Base-by-base conservation (phyloP, 768 basidiomycete genomes). In the Roridomyces roridus region DNA sequence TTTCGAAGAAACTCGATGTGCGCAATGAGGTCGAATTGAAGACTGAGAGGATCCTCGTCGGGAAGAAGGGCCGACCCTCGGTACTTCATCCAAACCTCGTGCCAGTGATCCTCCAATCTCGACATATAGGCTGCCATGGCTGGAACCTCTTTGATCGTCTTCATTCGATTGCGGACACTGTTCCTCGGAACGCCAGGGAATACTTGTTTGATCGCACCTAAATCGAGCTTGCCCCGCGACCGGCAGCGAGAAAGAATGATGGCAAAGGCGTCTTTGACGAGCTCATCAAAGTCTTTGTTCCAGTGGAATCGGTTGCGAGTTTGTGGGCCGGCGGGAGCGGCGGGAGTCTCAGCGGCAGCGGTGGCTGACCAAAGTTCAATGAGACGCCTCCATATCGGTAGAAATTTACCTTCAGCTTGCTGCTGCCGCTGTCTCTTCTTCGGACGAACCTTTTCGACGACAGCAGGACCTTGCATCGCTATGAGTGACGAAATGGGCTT, bases 271-370 rank as follows among this genome's bases (percentile, higher is more conserved):
- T 98, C 96, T 50, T 89, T 84, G 23, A 89, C 88, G 35, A 95
- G 81, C 57, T 98, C 96, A 52, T 98, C 94, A 52, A 88, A 93
- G 46, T 96, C 92, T 36, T 81, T 72, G 51, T 84, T 92, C 94
- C 94, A 98, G 44, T 85, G 84, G 68, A 94, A 93, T 51, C 88
- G 80, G 44, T 86, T 82, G 17, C 91, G 81, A 48, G 88, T 78
- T n/a, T n/a, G n/a, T n/a, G n/a, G n/a, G n/a, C n/a, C n/a, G 41
- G 65, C 62, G 15, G 65, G 49, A 21, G 65, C 65, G 36, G 54
- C 65, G 43, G 67, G 68, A 15, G 31, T 34, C 31, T 34, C 31
- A 3, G 31, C 31, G 31, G 31, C 31, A 8, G 15, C 31, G 11
- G n/a, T n/a, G n/a, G 54, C 54, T 44, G 35, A 20, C 44, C 35